Evolutionary conservation across 371 early-diverging fungal species (phyloP), one percentile per base, ranked within the genome.

Genomic region (Rhizopus sp.): DNA sequence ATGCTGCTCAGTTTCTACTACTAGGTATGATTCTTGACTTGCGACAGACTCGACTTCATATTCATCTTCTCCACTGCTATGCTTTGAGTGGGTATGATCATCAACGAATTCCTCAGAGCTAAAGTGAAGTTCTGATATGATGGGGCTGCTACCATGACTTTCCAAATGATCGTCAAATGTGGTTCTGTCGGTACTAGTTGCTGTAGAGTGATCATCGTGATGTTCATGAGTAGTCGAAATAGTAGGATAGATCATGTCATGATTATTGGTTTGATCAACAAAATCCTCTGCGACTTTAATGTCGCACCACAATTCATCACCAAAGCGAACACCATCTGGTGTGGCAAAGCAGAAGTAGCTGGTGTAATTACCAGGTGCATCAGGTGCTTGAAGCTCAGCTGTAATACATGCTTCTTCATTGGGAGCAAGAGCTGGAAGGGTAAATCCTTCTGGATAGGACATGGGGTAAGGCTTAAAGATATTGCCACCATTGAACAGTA

Each of bases 341-440:
- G 82, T 70, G 29, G 74, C 74, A 51, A 90, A 57, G 5, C 87
- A 78, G 84, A 90, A 90, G 63, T 74, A 82, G 37, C 81, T 85
- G 13, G 70, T 70, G 53, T 88, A 81, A 3, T 73, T 63, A 5
- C 90, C 90, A 46, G 86, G 81, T 1, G 53, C 60, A 30, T 72
- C 62, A 7, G 90, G 90, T n/a, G 88, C 82, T 58, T 80, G 82
- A 48, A 90, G 68, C 38, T 85, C 86, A 5, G 81, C 87, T 5
- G 79, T 68, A 12, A 90, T 63, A 55, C 79, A 81, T 7, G 76
- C 74, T 40, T 78, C 77, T 48, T 86, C 73, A 40, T 75, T 75
- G 16, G 81, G 78, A 38, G 62, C 61, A 38, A 82, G 70, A 9
- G 71, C 58, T n/a, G 81, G 73, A 17, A 87, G 66, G 5, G 70